Base-by-base conservation (phyloP, 768 basidiomycete genomes). In the Hortiboletus campestris region DNA sequence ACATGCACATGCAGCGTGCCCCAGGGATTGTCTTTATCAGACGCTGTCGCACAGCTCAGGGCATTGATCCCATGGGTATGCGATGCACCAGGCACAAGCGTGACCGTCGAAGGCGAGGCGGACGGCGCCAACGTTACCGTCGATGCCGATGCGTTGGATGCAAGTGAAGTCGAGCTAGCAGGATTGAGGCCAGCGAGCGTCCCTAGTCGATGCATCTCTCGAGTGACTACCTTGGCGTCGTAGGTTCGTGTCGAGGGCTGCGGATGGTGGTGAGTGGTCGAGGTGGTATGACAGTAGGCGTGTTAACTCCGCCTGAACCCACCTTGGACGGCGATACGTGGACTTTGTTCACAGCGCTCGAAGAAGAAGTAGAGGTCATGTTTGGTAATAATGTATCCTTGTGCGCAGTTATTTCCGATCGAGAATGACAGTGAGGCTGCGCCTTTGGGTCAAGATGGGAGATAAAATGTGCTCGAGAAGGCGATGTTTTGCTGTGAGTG, bases 121-220 rank as follows among this genome's bases (percentile, higher is more conserved):
- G 72, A 82, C 60, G 22, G 81, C 71, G 73, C 56, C 22, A 69
- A 42, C 6, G 83, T 74, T 4, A 80, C 75, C 9, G 74, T 69
- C 11, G 78, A 74, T 12, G 84, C 80, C 0, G 80, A 71, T 14
- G 87, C 76, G 1, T 78, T 76, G 4, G 74, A 64, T 31, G 73
- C 67, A 43, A 77, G 68, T 12, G 73, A 71, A 4, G 73, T 68
- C 5, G 70, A 60, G 38, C 72, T 66, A n/a, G 67, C 56, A 22
- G 86, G 82, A 1, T 79, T 78, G 13, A 84, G 76, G 10, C 80
- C 77, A 2, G 81, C 75, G 34, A 86, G 76, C 28, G 79, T 84
- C 29, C 86, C 89, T 5, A 92, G 81, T 34, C 91, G 82, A 64
- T 91, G 89, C 89, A 93, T 91, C 71, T 93, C 91, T 39, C 88